Evolutionary conservation across 306 rosid genomes (phyloP).

Genomic region (Boehmeria nivea): DNA sequence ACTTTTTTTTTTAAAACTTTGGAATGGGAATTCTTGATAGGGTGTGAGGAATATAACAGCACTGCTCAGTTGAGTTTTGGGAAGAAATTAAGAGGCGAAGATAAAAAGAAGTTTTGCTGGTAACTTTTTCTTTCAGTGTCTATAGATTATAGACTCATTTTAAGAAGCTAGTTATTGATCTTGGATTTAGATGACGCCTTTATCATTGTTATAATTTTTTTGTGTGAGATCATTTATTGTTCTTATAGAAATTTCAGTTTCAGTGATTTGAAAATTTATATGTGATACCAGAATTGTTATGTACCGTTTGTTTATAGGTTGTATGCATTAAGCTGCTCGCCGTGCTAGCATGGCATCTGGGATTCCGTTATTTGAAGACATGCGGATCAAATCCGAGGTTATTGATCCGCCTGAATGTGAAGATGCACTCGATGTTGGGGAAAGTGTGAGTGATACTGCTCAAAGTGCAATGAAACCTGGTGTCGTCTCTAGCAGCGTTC

Average conservation of each 20-base stretch:
- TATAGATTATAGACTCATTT: too few relatives aligned
- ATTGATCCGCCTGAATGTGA: conserved; percentile 73
- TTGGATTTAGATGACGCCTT: too few relatives aligned
- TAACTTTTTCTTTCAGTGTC: background rate
- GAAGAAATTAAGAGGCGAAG: background rate
- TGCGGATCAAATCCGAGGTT: conserved; percentile 63
- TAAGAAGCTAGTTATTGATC: too few relatives aligned
- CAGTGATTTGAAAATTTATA: background rate
- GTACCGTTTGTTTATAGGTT: conserved; percentile 11
- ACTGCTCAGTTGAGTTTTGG: background rate
- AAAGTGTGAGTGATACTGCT: conserved; percentile 53
- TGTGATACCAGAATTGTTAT: background rate
- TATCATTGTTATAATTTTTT: background rate
- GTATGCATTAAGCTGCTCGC: conserved; percentile 10
- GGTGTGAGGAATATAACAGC: too few relatives aligned
- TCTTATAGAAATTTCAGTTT: background rate
- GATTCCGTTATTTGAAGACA: conserved; percentile 63
- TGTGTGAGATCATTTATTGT: background rate
- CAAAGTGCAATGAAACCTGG: conserved; percentile 45
- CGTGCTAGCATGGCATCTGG: conserved; percentile 51
- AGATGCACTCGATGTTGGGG: conserved; percentile 52
- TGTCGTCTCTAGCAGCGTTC: conserved; percentile 76
- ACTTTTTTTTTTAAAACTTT: too few relatives aligned
- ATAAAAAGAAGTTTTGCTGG: background rate
- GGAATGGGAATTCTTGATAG: too few relatives aligned